Evolutionary conservation across 768 basidiomycete genomes (phyloP), one percentile per base, ranked within the genome.

Genomic region (Galerina sulciceps): DNA sequence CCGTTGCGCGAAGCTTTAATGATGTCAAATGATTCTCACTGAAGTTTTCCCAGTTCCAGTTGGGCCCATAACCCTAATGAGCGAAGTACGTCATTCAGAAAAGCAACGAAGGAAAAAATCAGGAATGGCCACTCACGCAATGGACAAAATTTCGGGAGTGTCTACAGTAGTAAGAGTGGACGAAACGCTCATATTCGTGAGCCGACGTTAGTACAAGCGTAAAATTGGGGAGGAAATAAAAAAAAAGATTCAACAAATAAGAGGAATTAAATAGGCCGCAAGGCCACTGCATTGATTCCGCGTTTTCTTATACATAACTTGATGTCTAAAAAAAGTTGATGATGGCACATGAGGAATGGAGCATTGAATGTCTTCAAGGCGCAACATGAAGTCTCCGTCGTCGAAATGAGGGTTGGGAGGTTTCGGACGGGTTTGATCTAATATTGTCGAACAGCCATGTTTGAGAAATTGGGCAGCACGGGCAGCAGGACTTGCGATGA

Each of bases 31-130:
- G 40, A 31, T 20, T 23, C 73, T 20, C 36, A 75, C 76, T 10
- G 75, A 72, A 10, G 75, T 72, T 63, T 78, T 78, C 17, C 77
- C 76, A 11, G 70, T 75, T 23, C 76, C 76, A 10, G 76, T 76
- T 10, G 75, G 69, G 6, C 76, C 76, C 75, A 78, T 76, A 3
- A 78, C 68, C 3, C 76, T 77, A 52, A 43, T 20, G 9, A 14
- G 18, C 14, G 20, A 31, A 51, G 26, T 8, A 48, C 14, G 43
- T 41, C 26, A 6, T 18, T n/a, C 22, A 11, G 6, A 15, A 20
- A 31, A n/a, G 0, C 26, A 37, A 17, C 13, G 20, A 34, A 18
- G 35, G 44, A 37, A 11, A 53, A 47, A n/a, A n/a, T n/a, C n/a
- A n/a, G n/a, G n/a, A n/a, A 10, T 15, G 36, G 3, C 10, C 10